Evolutionary conservation across 148 eudicot genomes (phyloP).

Genomic region (Chenopodium suecicum): DNA sequence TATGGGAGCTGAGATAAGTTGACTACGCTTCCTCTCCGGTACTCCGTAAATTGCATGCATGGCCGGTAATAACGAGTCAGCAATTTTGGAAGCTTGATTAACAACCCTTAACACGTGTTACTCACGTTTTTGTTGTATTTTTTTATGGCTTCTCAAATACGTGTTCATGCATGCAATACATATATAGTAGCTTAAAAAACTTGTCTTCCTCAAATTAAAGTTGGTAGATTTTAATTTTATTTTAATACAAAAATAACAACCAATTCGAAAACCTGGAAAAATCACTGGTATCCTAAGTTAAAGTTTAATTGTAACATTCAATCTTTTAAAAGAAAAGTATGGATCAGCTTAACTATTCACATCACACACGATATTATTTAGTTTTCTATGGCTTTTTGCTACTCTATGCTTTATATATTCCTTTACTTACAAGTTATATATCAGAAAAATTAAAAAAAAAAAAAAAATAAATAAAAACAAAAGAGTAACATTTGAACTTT

Average conservation of each 20-base stretch:
- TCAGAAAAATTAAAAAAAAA: too few species aligned
- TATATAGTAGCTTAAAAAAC: not conserved
- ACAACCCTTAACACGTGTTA: conserved; percentile 23
- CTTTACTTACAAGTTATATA: too few species aligned
- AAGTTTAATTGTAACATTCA: not conserved
- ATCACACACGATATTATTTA: not conserved
- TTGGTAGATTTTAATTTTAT: not conserved
- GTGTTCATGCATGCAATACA: conserved; percentile 15
- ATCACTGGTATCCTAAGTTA: not conserved
- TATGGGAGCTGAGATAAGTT: not conserved
- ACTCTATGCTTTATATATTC: too few species aligned
- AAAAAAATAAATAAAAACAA: too few species aligned
- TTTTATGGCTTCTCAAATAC: conserved; percentile 19
- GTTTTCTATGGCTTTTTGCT: not conserved
- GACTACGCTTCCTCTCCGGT: not conserved
- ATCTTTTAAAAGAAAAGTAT: not conserved
- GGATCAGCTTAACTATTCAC: too few species aligned
- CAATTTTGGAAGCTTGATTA: conserved; percentile 19
- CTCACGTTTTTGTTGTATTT: not conserved
- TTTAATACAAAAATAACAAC: too few species aligned
- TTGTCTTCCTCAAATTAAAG: not conserved
- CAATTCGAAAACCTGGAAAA: not conserved
- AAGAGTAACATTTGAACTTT: too few species aligned
- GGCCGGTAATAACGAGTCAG: not conserved
- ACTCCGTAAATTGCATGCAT: too few species aligned